Percentiles rank a stretch among this genome's conserved stretches.
phyloP scores from a whole-genome alignment of 345 rosid genomes.

The Dipteronia dyeriana region DNA sequence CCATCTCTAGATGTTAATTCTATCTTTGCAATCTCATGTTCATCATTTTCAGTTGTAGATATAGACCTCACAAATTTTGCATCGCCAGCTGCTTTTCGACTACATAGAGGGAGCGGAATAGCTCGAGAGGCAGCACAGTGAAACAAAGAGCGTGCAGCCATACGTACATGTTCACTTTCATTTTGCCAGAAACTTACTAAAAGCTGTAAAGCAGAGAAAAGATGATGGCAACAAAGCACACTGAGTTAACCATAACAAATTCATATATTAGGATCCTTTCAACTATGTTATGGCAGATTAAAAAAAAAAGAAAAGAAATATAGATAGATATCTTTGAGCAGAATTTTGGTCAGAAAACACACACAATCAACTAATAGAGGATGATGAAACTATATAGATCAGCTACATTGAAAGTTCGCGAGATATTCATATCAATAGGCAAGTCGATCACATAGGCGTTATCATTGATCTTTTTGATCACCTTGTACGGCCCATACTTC shows the following conservation, averaged over 20 bases:
- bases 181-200: slow-evolving; percentile 97
- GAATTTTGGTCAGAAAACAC: neutral
- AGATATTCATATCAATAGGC: no score
- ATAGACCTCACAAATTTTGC: slow-evolving; percentile 57
- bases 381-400: no score
- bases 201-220: slow-evolving; percentile 49
- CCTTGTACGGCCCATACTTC: no score
- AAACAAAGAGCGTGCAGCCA: slow-evolving; percentile 92
- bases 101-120: slow-evolving; percentile 72
- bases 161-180: slow-evolving; percentile 81
- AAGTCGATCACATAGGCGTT: no score
- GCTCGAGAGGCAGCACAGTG: slow-evolving; percentile 94
- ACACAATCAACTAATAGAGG: neutral
- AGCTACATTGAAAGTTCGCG: no score
- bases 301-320: neutral
- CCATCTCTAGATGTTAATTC: no score
- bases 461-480: no score
- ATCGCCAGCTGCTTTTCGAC: slow-evolving; percentile 52
- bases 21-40: slow-evolving; percentile 32
- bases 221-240: neutral
- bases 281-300: neutral
- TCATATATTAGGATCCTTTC: slow-evolving; percentile 1
- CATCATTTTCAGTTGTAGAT: slow-evolving; percentile 41
- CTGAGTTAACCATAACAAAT: neutral
- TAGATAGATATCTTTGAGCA: neutral